These are phyloP conservation scores for Aureobasidium sp. DNA, from an alignment of 2,329 filamentous ascomycete species.

Conservation along the genomic window DNA sequence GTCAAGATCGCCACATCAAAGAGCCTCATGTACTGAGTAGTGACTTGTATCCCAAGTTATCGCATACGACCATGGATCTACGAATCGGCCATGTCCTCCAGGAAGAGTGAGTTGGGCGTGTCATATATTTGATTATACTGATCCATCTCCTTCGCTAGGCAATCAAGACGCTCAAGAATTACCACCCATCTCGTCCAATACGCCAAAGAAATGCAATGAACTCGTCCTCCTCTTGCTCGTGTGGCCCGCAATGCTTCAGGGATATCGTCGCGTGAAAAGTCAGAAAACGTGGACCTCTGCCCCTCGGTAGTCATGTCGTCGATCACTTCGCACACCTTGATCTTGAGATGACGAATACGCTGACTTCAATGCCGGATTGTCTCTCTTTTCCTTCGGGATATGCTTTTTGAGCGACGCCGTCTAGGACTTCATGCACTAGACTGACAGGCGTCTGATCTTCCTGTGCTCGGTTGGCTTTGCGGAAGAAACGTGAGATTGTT, in stretches of 20 bases:
- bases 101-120: not conserved
- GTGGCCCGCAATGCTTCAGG: conserved; percentile 7
- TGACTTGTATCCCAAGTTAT: too few relatives aligned
- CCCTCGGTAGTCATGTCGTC: not conserved
- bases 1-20: not conserved
- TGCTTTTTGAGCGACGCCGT: conserved; percentile 48
- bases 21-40: not conserved
- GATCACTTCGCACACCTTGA: conserved; percentile 18
- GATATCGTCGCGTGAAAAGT: conserved; percentile 11
- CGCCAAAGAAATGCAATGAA: conserved; percentile 7
- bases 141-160: not conserved
- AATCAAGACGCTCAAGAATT: not conserved
- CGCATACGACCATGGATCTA: not conserved
- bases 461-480: conserved; percentile 36
- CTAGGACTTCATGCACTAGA: conserved; percentile 52
- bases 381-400: conserved; percentile 41
- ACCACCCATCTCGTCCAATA: not conserved
- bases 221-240: not conserved
- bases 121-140: not conserved
- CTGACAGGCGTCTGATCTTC: conserved; percentile 40
- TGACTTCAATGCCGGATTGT: conserved; percentile 40
- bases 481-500: conserved; percentile 39
- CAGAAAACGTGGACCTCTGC: not conserved
- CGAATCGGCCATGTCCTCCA: not conserved
- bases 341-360: conserved; percentile 40